phyloP scores from a whole-genome alignment of 345 rosid genomes.

The Salix viminalis region DNA sequence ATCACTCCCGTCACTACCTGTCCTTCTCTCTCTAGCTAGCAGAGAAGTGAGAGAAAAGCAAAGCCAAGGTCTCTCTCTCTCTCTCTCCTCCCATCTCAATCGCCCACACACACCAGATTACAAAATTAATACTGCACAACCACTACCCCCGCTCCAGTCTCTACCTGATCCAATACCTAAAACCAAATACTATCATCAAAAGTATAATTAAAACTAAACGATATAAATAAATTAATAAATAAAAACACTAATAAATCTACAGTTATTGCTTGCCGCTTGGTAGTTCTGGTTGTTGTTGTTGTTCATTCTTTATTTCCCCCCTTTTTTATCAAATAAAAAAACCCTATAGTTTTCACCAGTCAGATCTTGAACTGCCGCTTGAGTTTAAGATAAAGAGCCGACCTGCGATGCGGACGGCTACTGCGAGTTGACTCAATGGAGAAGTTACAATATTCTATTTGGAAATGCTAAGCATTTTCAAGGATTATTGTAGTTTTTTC shows the following conservation, averaged over 20 bases:
- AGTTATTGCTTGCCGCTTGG: no score
- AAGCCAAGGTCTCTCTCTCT: constrained; percentile 12
- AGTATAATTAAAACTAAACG: background rate
- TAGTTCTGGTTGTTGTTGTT: constrained; percentile 15
- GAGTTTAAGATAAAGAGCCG: constrained; percentile 3
- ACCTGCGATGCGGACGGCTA: constrained; percentile 20
- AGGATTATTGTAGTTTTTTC: background rate
- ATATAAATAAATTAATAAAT: constrained; percentile 1
- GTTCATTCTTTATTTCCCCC: constrained; percentile 26
- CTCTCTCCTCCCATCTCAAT: background rate
- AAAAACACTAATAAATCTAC: background rate
- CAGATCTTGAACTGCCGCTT: constrained; percentile 32
- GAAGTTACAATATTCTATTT: background rate
- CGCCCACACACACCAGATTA: background rate
- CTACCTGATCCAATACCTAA: constrained; percentile 35
- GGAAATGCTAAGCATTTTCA: constrained; percentile 21
- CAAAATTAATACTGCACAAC: constrained; percentile 25
- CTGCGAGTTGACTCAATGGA: constrained; percentile 19
- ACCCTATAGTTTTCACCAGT: constrained; percentile 15
- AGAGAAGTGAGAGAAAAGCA: constrained; percentile 53
- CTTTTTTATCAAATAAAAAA: constrained; percentile 8
- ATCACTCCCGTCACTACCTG: constrained; percentile 21
- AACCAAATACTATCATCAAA: background rate
- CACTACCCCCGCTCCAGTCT: constrained; percentile 6
- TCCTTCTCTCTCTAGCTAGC: background rate